Conservation (phyloP, 768 basidiomycete genomes). For the Lactarius sp. region DNA sequence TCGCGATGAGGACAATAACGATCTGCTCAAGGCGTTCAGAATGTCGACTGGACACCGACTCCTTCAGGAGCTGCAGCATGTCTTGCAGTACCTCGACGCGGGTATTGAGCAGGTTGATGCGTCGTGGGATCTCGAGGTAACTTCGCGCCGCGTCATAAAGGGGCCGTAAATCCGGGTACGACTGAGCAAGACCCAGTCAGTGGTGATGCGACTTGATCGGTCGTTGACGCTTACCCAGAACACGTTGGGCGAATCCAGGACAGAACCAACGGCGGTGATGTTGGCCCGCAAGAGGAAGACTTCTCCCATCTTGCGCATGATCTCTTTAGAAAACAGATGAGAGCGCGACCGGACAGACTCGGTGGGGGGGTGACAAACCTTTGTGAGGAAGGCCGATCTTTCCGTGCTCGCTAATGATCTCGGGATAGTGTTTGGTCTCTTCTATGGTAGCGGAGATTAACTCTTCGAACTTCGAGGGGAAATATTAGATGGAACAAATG, state of each 20-base stretch:
- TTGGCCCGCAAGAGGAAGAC: conserved; percentile 90
- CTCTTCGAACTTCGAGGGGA: conserved; percentile 67
- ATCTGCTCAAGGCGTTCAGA: conserved; percentile 90
- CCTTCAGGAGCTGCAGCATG: conserved; percentile 92
- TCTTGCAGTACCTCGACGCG: conserved; percentile 96
- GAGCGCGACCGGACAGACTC: not conserved
- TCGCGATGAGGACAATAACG: conserved; percentile 84
- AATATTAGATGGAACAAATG: not conserved
- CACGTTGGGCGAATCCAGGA: conserved; percentile 93
- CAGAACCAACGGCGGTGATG: conserved; percentile 93
- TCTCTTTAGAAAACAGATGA: conserved; percentile 46
- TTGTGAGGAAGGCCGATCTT: conserved; percentile 89
- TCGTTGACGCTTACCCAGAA: conserved; percentile 68
- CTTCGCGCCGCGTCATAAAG: conserved; percentile 90
- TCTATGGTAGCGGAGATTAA: conserved; percentile 90
- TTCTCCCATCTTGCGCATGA: conserved; percentile 96
- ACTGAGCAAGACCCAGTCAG: conserved; percentile 43
- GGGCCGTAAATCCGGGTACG: conserved; percentile 91
- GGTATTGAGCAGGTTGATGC: conserved; percentile 88
- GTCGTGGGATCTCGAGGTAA: conserved; percentile 92
- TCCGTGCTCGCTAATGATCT: conserved; percentile 88
- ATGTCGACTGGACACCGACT: conserved; percentile 87
- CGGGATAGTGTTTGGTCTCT: conserved; percentile 94
- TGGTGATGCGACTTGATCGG: conserved; percentile 16
- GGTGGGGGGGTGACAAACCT: conserved; percentile 38